phyloP scores from a whole-genome alignment of 1,284 basidiomycete genomes.

The Naganishia liquefaciens region DNA sequence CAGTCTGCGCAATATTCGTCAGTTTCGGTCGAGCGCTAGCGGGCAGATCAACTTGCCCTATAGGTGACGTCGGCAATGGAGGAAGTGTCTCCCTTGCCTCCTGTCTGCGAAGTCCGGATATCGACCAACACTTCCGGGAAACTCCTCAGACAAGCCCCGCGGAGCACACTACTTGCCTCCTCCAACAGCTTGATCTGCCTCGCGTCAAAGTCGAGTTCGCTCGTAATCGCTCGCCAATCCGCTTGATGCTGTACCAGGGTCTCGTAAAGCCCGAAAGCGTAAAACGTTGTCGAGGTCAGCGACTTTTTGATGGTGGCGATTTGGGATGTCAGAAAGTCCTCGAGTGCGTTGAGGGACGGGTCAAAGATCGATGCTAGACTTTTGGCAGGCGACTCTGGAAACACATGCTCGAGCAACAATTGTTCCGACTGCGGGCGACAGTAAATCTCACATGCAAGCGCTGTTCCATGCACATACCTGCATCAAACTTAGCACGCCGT shows the following conservation, averaged over 20 bases:
- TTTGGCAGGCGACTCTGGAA: constrained; percentile 42
- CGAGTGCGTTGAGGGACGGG: constrained; percentile 36
- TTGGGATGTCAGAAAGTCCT: constrained; percentile 41
- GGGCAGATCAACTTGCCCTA: constrained; percentile 30
- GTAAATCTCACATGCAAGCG: not conserved
- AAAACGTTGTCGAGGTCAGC: constrained; percentile 45
- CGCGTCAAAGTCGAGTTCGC: constrained; percentile 37
- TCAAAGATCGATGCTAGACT: constrained; percentile 41
- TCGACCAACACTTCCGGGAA: constrained; percentile 53
- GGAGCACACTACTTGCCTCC: constrained; percentile 12
- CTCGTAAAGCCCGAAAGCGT: constrained; percentile 49
- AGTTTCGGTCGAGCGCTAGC: not conserved
- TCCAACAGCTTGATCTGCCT: constrained; percentile 6
- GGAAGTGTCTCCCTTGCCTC: constrained; percentile 33
- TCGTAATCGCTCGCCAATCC: constrained; percentile 41
- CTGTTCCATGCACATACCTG: constrained; percentile 41
- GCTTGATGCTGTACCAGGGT: constrained; percentile 39
- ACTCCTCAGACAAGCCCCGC: constrained; percentile 39
- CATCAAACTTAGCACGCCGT: constrained; percentile 42
- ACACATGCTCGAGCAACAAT: constrained; percentile 43
- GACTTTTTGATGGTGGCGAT: constrained; percentile 45
- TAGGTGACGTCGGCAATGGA: constrained; percentile 46
- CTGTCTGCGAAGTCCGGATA: constrained; percentile 39
- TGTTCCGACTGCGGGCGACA: constrained; percentile 44
- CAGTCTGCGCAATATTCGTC: constrained; percentile 34